These are phyloP conservation scores for Lepiota brunneoincarnata DNA, from an alignment of 768 basidiomycete species.

Conservation along the genomic window DNA sequence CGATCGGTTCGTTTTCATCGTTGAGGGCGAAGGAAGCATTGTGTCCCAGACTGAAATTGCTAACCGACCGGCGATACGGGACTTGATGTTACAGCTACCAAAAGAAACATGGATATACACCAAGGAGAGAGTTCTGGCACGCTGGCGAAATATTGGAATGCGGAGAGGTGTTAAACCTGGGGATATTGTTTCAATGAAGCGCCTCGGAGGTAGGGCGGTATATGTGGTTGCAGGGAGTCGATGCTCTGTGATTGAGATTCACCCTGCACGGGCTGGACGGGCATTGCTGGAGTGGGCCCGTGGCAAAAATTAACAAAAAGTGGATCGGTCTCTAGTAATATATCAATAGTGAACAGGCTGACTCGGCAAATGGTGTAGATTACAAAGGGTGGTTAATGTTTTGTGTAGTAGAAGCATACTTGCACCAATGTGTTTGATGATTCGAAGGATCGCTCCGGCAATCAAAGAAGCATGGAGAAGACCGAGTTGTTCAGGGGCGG, in stretches of 20 bases:
- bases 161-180: not conserved
- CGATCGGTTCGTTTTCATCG: not conserved
- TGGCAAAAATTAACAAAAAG: not conserved
- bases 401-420: too few relatives aligned
- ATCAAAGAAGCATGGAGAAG: too few relatives aligned
- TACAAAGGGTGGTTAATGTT: too few relatives aligned
- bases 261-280: not conserved
- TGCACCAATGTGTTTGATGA: too few relatives aligned
- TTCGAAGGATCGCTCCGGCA: too few relatives aligned
- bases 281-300: slow-evolving; percentile 1
- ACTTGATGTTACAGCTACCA: slow-evolving; percentile 4
- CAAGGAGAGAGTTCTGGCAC: not conserved
- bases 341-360: too few relatives aligned
- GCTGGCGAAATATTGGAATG: not conserved
- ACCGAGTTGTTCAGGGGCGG: too few relatives aligned
- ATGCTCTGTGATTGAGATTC: slow-evolving; percentile 2
- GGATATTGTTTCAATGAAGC: not conserved
- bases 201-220: not conserved
- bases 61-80: not conserved
- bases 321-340: too few relatives aligned
- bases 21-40: not conserved
- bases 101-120: not conserved
- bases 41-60: not conserved
- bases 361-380: too few relatives aligned
- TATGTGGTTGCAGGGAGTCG: not conserved